Evolutionary conservation across 1,139 yeast species (phyloP), one percentile per base, ranked within the genome.

Genomic region (Wickerhamomyces sp.): DNA sequence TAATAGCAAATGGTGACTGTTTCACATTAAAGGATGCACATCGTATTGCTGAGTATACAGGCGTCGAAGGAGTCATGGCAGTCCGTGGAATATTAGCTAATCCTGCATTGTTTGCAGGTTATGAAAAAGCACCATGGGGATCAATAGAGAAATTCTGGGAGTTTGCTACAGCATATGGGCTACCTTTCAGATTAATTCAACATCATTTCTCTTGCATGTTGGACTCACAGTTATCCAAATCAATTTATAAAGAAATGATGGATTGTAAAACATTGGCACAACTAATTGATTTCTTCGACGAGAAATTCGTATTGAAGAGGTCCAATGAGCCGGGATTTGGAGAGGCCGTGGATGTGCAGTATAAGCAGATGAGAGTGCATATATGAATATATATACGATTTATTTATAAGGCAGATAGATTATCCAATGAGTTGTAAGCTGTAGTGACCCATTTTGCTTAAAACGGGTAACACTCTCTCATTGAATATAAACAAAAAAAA

Each of bases 1-100:
- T 94, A 0, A 82, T 92, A 13, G 97, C 98, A 3, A 94, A 94
- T 56, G 98, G 98, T 10, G 98, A 94, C 61, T 92, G 96, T 51
- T 85, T 84, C 53, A 61, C 76, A 1, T 64, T 78, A 26, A 67
- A 68, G 14, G 96, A 88, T 58, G 81, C 86, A 18, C 52, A 67
- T 26, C 59, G 60, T 18, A 89, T 90, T 25, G 77, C 78, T 0
- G 67, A 74, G 15, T 59, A 60, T 35, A 89, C 97, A 0, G 84
- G 84, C 1, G 89, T 79, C 26, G 94, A 88, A 56, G 98, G 97
- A 7, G 85, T 92, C 7, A 92, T 92, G 98, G 85, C 97, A 1
- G 98, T 88, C 1, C 68, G 98, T 48, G 98, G 98, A 0, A 68
- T 88, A 3, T 67, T 92, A 39, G 68, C 76, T 25, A 92, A 92